Base-by-base conservation (phyloP, 2,329 filamentous ascomycete genomes). In the Drechslerella dactyloides region DNA sequence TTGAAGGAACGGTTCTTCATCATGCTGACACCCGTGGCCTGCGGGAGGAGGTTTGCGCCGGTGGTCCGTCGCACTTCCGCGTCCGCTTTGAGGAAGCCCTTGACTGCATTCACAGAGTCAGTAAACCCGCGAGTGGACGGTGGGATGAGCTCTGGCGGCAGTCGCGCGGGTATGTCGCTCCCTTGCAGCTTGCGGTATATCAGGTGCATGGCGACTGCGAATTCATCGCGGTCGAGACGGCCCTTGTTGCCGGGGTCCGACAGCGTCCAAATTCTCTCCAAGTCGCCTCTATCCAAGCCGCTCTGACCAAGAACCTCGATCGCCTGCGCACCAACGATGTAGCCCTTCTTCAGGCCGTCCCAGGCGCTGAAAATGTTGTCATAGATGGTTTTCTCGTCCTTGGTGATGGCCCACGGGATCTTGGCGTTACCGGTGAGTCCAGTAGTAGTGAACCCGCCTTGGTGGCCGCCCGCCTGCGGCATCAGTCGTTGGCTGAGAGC, bases 221-320 rank as follows among this genome's bases (percentile, higher is more conserved):
- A 99, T 78, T 99, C 94, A 78, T 99, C 94, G 77, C 97, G 86
- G 77, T 99, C 93, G 30, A 99, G 85, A 63, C 93, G 89, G 17
- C 94, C 94, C 79, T 94, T 94, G 80, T 99, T 97, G 74, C 93
- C 89, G 33, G 93, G 89, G 78, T 99, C 94, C 1, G 93, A 89
- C 68, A 99, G 83, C 8, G 94, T 97, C 94, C 94, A 99, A 56
- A 97, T 88, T 33, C 89, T 86, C 80, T 97, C 94, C 40, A 99
- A 82, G 76, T 97, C 94, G 24, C 89, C 83, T 80, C 96, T 96
- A 53, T 94, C 91, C 30, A 99, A 82, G 46, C 94, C 94, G 82
- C 93, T 97, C 79, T 99, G 94, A 7, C 93, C 91, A 79, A 99
- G 93, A 70, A 99, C 96, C 80, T 99, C 94, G 78, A 97, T 94